These are phyloP conservation scores for Epichloe gansuensis DNA, from an alignment of 2,329 filamentous ascomycete species.

Conservation along the genomic window DNA sequence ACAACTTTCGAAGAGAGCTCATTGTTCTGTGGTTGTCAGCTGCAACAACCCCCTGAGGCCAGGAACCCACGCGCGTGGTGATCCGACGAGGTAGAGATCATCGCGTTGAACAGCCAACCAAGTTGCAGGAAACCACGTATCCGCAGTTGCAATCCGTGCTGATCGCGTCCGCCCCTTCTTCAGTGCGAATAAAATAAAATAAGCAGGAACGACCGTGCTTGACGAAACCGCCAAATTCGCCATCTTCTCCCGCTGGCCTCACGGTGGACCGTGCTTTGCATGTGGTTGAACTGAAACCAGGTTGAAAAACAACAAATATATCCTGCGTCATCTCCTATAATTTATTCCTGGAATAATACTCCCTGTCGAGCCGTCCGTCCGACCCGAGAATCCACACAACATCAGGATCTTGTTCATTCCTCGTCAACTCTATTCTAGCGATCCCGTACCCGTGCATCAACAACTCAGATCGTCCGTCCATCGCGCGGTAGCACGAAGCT, in stretches of 20 bases:
- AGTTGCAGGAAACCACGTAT: neutral
- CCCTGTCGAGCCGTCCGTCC: neutral
- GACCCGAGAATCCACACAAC: neutral
- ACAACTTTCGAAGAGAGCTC: neutral
- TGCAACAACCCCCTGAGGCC: neutral
- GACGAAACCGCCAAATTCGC: neutral
- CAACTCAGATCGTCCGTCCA: neutral
- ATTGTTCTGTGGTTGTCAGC: neutral
- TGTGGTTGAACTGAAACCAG: neutral
- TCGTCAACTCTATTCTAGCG: neutral
- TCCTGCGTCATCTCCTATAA: neutral
- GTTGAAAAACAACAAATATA: neutral
- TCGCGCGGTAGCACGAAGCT: neutral
- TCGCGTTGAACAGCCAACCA: neutral
- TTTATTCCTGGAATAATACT: neutral
- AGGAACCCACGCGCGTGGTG: neutral
- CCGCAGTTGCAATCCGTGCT: neutral
- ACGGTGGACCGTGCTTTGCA: neutral
- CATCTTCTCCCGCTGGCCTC: neutral
- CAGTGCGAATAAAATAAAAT: neutral
- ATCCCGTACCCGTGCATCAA: neutral
- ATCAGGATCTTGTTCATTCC: neutral
- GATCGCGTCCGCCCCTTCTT: neutral
- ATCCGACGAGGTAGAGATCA: neutral
- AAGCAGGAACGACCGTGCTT: neutral